phyloP scores from a whole-genome alignment of 2,329 filamentous ascomycete species.

The Fusarium protoensiforme region DNA sequence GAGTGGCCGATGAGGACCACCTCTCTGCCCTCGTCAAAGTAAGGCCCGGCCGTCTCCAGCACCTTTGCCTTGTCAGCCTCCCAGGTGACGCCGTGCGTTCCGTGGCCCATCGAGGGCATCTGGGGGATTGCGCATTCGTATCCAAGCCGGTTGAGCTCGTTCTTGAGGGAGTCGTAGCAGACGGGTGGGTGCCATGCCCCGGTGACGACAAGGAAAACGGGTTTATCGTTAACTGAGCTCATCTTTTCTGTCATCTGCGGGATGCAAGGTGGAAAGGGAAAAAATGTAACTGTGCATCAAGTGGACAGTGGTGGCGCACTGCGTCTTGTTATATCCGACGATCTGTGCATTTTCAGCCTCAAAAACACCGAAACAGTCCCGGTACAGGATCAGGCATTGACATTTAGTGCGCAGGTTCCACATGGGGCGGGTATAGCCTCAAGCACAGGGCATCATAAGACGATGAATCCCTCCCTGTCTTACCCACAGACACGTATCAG shows the following conservation, averaged over 20 bases:
- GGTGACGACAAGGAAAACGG: constrained; percentile 12
- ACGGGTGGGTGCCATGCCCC: constrained; percentile 23
- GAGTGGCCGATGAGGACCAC: constrained; percentile 21
- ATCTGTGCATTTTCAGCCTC: background rate
- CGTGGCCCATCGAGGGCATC: background rate
- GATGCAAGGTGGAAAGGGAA: background rate
- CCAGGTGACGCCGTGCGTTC: constrained; percentile 13
- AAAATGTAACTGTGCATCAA: background rate
- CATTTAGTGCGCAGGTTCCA: background rate
- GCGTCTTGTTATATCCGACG: background rate
- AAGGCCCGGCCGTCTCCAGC: background rate
- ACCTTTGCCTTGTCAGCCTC: constrained; percentile 11
- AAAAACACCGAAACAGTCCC: background rate
- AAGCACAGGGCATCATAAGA: background rate
- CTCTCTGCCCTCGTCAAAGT: background rate
- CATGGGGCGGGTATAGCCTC: background rate
- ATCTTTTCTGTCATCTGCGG: background rate
- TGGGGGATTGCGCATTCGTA: constrained; percentile 9
- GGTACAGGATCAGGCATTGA: background rate
- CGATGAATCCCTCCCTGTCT: background rate
- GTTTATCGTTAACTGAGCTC: background rate
- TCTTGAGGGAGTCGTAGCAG: constrained; percentile 12
- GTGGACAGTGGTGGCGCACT: background rate
- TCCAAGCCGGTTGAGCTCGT: background rate
- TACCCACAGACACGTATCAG: background rate